Evolutionary conservation across 1,284 basidiomycete genomes (phyloP), one percentile per base, ranked within the genome.

Genomic region (Boletus smithii): DNA sequence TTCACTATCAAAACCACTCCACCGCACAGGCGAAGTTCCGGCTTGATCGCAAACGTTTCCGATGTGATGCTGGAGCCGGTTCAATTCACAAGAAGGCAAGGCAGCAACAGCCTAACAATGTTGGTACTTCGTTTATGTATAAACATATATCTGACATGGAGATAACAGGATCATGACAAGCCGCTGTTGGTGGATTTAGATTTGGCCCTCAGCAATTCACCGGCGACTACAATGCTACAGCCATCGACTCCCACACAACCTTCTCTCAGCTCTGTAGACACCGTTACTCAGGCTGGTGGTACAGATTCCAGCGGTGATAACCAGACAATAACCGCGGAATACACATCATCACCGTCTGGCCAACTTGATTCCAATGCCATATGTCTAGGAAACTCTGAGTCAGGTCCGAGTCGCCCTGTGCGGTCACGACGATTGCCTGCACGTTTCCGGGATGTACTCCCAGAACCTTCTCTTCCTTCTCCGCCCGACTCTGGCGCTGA

Each of bases 401-500:
- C 33, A 35, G 18, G 31, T 8, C 8, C 11, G 5, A 13, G 43
- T 17, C 9, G 14, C 4, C 43, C 43, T 13, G n/a, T 26, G 2
- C 29, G 30, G 6, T 33, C 32, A 33, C 17, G 29, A 20, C n/a
- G 29, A n/a, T 17, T 52, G 5, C 50, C 51, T 16, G 37, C 38
- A 6, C 23, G 37, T 7, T 53, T 52, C 37, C 17, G 33, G 20
- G 51, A 51, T 22, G 5, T 38, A 10, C 44, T 53, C 13, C 51
- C 51, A 18, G 51, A 52, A 31, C 22, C 49, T 5, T 39, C 49
- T 20, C 39, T 35, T 27, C 31, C 44, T 1, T 17, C 14, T 3
- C 18, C 8, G 3, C 4, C 33, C 9, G 14, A 17, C 16, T 5
- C 34, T 8, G 17, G 13, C 18, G 18, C 48, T 24, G 24, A 31